Evolutionary conservation across 1,284 basidiomycete genomes (phyloP).

Genomic region (Acaromyces ingoldii): DNA sequence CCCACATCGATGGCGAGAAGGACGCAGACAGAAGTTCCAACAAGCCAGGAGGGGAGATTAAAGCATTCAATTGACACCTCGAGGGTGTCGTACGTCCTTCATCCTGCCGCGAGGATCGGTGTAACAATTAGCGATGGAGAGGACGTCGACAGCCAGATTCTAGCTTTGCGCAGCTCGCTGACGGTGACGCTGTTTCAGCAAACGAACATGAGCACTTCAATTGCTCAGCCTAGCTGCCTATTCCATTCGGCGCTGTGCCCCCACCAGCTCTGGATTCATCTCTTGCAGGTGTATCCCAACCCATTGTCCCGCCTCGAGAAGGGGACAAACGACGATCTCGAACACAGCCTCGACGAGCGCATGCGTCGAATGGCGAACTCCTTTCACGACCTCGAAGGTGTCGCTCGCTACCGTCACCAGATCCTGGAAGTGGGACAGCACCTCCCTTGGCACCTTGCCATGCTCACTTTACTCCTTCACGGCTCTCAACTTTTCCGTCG

Average conservation of each 20-base stretch:
- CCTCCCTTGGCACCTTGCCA: slow-evolving; percentile 2
- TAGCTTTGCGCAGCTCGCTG: background rate
- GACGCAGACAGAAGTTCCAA: background rate
- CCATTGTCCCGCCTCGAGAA: too few species aligned
- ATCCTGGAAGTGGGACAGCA: background rate
- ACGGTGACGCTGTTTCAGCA: background rate
- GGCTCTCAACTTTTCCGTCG: background rate
- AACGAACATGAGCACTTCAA: background rate
- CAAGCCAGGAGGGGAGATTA: background rate
- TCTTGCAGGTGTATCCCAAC: slow-evolving; percentile 9
- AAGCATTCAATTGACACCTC: background rate
- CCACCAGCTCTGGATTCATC: slow-evolving; percentile 9
- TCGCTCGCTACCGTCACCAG: background rate
- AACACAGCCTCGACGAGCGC: background rate
- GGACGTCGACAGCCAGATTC: background rate
- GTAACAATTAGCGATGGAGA: background rate
- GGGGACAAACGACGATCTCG: too few species aligned
- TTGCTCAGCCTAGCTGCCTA: background rate
- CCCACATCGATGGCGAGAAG: too few species aligned
- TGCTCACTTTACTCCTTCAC: background rate
- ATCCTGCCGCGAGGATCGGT: background rate
- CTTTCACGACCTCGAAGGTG: background rate
- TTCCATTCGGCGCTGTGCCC: too few species aligned
- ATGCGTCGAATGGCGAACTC: background rate
- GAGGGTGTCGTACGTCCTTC: background rate